Conservation (phyloP, 495 filamentous ascomycete genomes). For the Zalerion maritima region DNA sequence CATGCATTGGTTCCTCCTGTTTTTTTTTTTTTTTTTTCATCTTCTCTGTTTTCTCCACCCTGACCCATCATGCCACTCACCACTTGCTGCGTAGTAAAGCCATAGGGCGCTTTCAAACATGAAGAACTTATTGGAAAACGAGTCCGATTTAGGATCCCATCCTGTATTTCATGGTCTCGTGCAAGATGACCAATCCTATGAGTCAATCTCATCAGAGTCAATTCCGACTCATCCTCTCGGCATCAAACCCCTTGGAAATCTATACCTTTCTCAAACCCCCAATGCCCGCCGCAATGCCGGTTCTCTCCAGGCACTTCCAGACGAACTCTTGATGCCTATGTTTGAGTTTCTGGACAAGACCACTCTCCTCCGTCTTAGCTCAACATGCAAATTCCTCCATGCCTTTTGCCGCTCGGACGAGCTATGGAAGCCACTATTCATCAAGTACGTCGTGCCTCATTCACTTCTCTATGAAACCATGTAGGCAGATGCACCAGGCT, state of each 20-base stretch:
- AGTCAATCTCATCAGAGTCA: conserved; percentile 19
- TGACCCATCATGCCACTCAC: too few relatives aligned
- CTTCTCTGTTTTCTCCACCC: too few relatives aligned
- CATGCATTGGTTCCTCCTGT: too few relatives aligned
- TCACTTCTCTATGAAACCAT: conserved; percentile 6
- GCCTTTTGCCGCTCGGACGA: conserved; percentile 79
- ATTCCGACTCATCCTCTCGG: conserved; percentile 73
- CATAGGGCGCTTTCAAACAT: too few relatives aligned
- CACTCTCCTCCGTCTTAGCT: conserved; percentile 51
- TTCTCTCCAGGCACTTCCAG: conserved; percentile 48
- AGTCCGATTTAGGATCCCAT: too few relatives aligned
- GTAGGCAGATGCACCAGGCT: conserved; percentile 3
- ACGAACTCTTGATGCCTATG: conserved; percentile 65
- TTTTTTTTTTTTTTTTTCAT: too few relatives aligned
- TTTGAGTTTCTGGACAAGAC: conserved; percentile 58
- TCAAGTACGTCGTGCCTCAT: conserved; percentile 50
- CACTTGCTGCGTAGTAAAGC: too few relatives aligned
- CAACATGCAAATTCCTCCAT: conserved; percentile 77
- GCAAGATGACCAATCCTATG: too few relatives aligned
- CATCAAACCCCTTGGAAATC: conserved; percentile 81
- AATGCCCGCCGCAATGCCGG: conserved; percentile 56
- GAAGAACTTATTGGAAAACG: too few relatives aligned
- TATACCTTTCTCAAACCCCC: conserved; percentile 42
- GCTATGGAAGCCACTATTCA: conserved; percentile 75
- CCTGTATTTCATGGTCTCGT: too few relatives aligned